Percentiles rank a stretch among this genome's conserved stretches.
phyloP scores from a whole-genome alignment of 2,329 filamentous ascomycete genomes.

The Calonectria ilicicola region DNA sequence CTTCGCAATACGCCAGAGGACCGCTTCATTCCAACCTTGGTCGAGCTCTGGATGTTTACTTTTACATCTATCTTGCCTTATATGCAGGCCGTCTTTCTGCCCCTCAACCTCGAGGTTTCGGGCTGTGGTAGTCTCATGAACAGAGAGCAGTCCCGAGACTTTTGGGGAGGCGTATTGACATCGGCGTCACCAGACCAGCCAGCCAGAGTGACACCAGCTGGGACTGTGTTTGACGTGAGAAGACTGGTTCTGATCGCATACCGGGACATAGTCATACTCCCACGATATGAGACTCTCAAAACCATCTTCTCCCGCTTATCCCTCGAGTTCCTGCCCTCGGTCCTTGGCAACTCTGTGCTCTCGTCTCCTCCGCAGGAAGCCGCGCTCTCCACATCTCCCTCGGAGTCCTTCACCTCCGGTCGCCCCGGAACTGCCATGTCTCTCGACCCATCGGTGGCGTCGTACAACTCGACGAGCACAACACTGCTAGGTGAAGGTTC shows the following conservation, averaged over 20 bases:
- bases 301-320: conserved; percentile 90
- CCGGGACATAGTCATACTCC: conserved; percentile 88
- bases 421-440: conserved; percentile 82
- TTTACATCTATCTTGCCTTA: conserved; percentile 93
- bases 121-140: conserved; percentile 85
- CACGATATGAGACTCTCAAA: conserved; percentile 89
- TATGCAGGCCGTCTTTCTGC: conserved; percentile 94
- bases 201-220: conserved; percentile 60
- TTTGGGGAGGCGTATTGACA: conserved; percentile 81
- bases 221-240: conserved; percentile 81
- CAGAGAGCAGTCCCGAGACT: conserved; percentile 83
- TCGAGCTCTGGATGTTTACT: conserved; percentile 94
- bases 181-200: conserved; percentile 47
- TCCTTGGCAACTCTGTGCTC: conserved; percentile 63
- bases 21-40: conserved; percentile 87
- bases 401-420: conserved; percentile 58
- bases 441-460: conserved; percentile 79
- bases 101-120: conserved; percentile 92
- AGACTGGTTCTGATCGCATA: conserved; percentile 89
- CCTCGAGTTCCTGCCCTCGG: conserved; percentile 78
- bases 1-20: conserved; percentile 85
- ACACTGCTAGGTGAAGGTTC: conserved; percentile 79
- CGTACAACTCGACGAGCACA: conserved; percentile 83
- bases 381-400: conserved; percentile 64
- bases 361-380: conserved; percentile 65